phyloP scores from a whole-genome alignment of 352 stramenopile genomes.

The Phytophthora cactorum region DNA sequence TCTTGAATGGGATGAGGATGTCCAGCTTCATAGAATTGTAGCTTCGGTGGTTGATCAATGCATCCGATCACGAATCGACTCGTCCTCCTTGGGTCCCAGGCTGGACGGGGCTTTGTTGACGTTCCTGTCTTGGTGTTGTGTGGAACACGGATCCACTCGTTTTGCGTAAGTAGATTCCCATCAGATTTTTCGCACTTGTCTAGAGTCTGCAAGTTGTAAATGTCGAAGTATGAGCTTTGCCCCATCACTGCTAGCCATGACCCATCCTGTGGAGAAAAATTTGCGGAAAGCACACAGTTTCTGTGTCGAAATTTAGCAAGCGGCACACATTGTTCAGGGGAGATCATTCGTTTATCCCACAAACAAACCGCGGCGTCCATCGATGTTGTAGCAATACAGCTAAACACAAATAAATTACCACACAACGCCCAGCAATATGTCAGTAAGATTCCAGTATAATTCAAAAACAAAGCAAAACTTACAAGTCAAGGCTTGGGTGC shows the following conservation, averaged over 20 bases:
- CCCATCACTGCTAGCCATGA: conserved; percentile 65
- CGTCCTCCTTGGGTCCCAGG: conserved; percentile 70
- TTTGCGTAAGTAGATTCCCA: conserved; percentile 46
- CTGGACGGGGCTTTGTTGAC: conserved; percentile 72
- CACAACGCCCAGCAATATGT: background rate
- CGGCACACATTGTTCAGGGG: conserved; percentile 35
- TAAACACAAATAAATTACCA: conserved; percentile 19
- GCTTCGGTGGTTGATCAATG: conserved; percentile 58
- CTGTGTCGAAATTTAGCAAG: conserved; percentile 54
- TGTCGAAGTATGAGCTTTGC: conserved; percentile 66
- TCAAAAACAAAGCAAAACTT: conserved; percentile 26
- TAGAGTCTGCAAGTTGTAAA: conserved; percentile 49
- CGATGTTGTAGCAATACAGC: conserved; percentile 71
- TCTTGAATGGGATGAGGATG: conserved; percentile 56
- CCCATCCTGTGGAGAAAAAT: conserved; percentile 69
- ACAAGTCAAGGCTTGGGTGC: conserved; percentile 59
- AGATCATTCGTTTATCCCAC: conserved; percentile 70
- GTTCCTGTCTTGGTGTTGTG: conserved; percentile 74
- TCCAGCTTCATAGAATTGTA: conserved; percentile 73
- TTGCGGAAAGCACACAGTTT: conserved; percentile 71
- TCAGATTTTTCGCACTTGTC: conserved; percentile 20
- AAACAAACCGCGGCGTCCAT: conserved; percentile 68
- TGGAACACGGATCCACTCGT: conserved; percentile 5
- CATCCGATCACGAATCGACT: conserved; percentile 71
- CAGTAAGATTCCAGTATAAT: background rate